A percentile compares a stretch with the other conserved stretches of the same genome.
Conservation (phyloP, 108 stramenopile genomes). For the Stephanodiscus triporus region DNA sequence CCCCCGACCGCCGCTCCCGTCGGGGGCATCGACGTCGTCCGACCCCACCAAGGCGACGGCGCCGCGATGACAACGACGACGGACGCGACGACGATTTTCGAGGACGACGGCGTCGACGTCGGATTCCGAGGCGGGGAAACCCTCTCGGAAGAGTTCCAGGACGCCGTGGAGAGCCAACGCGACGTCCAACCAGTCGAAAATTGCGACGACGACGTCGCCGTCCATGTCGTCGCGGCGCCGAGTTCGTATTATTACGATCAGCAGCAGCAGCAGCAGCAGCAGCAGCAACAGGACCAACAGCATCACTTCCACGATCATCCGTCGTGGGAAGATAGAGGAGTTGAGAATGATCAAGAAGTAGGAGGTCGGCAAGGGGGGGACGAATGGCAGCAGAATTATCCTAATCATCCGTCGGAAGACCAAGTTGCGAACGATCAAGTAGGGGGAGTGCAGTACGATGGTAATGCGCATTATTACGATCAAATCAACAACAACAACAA, state of each 20-base stretch:
- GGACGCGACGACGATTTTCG: neutral
- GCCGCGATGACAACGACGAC: neutral
- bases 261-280: neutral
- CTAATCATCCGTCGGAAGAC: too few relatives aligned
- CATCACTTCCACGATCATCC: neutral
- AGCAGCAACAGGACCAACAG: neutral
- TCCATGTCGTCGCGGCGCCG: too few relatives aligned
- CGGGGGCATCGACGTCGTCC: too few relatives aligned
- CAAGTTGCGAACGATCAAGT: neutral
- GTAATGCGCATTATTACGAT: constrained; percentile 10
- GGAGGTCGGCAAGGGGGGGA: neutral
- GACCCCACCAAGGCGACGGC: too few relatives aligned
- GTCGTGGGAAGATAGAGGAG: neutral
- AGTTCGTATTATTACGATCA: too few relatives aligned
- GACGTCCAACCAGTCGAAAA: neutral
- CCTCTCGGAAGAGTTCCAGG: constrained; percentile 4
- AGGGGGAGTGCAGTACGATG: neutral
- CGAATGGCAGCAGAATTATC: too few relatives aligned
- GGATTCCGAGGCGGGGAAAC: too few relatives aligned
- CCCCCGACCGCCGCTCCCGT: too few relatives aligned
- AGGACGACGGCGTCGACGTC: constrained; percentile 7
- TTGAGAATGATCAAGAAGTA: neutral
- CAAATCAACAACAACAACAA: neutral
- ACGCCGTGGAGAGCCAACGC: constrained; percentile 33
- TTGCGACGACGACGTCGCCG: neutral